phyloP scores from a whole-genome alignment of 2,329 filamentous ascomycete species.

The Ophiostoma angusticollis region DNA sequence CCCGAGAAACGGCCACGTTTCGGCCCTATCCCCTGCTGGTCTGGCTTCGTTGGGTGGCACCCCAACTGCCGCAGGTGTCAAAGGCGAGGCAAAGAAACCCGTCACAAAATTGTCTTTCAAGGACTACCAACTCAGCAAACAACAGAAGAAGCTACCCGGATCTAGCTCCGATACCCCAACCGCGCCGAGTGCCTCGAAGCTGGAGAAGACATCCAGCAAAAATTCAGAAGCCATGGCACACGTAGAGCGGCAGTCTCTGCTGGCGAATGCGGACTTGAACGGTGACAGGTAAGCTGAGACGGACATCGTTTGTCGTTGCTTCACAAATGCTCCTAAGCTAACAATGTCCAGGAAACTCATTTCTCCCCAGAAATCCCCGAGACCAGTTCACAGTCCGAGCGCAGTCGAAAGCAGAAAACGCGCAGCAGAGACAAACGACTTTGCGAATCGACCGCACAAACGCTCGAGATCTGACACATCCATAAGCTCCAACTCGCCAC shows the following conservation, averaged over 20 bases:
- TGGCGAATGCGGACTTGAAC: slow-evolving; percentile 14
- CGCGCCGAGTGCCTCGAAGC: slow-evolving; percentile 7
- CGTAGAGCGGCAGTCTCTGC: slow-evolving; percentile 5
- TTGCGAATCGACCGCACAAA: slow-evolving; percentile 30
- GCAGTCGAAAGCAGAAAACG: slow-evolving; percentile 35
- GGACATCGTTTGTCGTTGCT: neutral
- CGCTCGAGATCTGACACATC: slow-evolving; percentile 28
- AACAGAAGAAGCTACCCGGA: slow-evolving; percentile 30
- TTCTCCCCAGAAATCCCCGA: slow-evolving; percentile 20
- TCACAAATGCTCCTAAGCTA: slow-evolving; percentile 8
- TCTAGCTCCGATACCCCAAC: slow-evolving; percentile 22
- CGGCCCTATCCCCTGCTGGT: slow-evolving; percentile 21
- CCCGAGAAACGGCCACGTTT: too few species aligned
- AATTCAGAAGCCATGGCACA: slow-evolving; percentile 13
- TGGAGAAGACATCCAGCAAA: slow-evolving; percentile 9
- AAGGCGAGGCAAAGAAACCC: slow-evolving; percentile 21
- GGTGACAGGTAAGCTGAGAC: slow-evolving; percentile 19
- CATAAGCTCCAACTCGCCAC: slow-evolving; percentile 12
- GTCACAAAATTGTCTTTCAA: slow-evolving; percentile 39
- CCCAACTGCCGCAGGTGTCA: slow-evolving; percentile 17
- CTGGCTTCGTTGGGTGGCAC: slow-evolving; percentile 18
- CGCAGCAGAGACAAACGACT: slow-evolving; percentile 30
- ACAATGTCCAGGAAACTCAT: slow-evolving; percentile 16
- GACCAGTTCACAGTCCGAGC: slow-evolving; percentile 22
- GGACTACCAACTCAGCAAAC: slow-evolving; percentile 43